phyloP scores from a whole-genome alignment of 2,329 filamentous ascomycete species.

The Pseudopyrenochaeta lycopersici region DNA sequence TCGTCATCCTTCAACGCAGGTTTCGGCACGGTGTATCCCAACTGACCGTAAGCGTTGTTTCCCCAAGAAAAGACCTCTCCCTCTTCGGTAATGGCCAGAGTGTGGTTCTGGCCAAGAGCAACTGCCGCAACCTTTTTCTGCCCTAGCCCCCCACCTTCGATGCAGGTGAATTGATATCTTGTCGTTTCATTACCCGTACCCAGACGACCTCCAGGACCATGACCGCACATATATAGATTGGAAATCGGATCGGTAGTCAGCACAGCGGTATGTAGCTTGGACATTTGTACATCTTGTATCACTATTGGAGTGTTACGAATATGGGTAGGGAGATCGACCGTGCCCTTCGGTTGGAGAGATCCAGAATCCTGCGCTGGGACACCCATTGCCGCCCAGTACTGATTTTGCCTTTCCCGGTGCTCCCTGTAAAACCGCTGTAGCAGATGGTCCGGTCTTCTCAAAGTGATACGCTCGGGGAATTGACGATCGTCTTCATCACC shows the following conservation, averaged over 20 bases:
- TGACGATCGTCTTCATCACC: conserved; percentile 97
- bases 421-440: conserved; percentile 77
- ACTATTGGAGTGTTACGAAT: conserved; percentile 76
- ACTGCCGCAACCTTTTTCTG: conserved; percentile 80
- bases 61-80: conserved; percentile 98
- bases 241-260: conserved; percentile 86
- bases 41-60: conserved; percentile 82
- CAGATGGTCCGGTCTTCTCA: conserved; percentile 81
- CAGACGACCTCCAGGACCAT: conserved; percentile 87
- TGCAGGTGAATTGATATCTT: conserved; percentile 83
- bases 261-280: conserved; percentile 90
- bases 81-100: conserved; percentile 81
- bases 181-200: conserved; percentile 91
- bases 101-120: conserved; percentile 90
- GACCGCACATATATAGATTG: conserved; percentile 91
- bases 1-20: conserved; percentile 78
- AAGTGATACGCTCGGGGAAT: conserved; percentile 82
- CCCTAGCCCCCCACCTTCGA: conserved; percentile 76
- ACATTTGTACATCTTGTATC: conserved; percentile 84
- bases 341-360: conserved; percentile 42
- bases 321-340: conserved; percentile 73
- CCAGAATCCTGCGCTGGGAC: conserved; percentile 29
- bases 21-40: conserved; percentile 82
- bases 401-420: conserved; percentile 61
- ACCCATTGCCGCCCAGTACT: conserved; percentile 51